Conservation (phyloP, 306 rosid species). For the Nissolia schottii region DNA sequence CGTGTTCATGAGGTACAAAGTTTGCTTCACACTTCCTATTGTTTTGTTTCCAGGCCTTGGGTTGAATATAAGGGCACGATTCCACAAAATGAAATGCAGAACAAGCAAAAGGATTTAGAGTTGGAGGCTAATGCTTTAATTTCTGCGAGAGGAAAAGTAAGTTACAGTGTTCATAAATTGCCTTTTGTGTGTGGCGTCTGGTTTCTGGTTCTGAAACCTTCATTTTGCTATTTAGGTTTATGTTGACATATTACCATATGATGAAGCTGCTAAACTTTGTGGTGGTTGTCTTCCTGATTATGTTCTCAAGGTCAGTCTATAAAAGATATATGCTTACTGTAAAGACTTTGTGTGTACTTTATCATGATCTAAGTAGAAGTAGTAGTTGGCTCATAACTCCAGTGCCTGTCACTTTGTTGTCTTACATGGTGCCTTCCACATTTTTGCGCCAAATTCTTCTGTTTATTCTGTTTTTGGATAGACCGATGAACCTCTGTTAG, state of each 20-base stretch:
- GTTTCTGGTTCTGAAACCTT: constrained; percentile 19
- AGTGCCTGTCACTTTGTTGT: background rate
- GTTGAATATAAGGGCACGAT: constrained; percentile 69
- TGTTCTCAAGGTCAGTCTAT: constrained; percentile 55
- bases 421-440: constrained; percentile 12
- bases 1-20: background rate
- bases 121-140: constrained; percentile 52
- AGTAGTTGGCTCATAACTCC: background rate
- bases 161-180: constrained; percentile 33
- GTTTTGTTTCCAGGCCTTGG: constrained; percentile 54
- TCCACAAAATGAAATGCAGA: constrained; percentile 51
- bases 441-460: background rate
- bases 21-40: constrained; percentile 7
- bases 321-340: background rate
- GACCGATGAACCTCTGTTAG: background rate
- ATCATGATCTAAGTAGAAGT: background rate
- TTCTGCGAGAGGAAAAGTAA: constrained; percentile 58
- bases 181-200: background rate
- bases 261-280: constrained; percentile 63
- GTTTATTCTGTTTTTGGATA: background rate
- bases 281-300: constrained; percentile 72
- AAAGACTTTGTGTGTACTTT: constrained; percentile 7
- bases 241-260: constrained; percentile 47
- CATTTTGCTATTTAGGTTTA: constrained; percentile 36
- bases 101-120: constrained; percentile 61